phyloP scores from a whole-genome alignment of 768 basidiomycete genomes.

The Russula dissimulans region DNA sequence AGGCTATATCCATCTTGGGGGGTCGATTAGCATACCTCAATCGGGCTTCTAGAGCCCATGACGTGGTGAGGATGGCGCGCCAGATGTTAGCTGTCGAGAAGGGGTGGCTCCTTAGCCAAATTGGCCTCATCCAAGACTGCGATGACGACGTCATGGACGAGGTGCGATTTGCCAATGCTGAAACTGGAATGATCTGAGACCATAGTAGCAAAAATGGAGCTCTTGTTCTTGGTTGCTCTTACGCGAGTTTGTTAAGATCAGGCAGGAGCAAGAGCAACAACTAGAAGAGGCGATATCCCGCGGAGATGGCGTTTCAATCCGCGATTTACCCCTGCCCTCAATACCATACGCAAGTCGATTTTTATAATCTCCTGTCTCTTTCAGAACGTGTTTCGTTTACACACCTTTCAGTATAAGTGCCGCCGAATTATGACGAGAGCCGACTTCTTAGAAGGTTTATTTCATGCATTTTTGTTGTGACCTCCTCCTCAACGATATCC shows the following conservation, averaged over 20 bases:
- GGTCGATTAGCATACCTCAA: constrained; percentile 74
- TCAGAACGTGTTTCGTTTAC: too few species aligned
- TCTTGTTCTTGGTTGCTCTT: constrained; percentile 76
- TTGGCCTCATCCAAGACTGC: constrained; percentile 72
- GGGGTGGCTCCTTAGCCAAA: constrained; percentile 69
- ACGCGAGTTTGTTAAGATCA: constrained; percentile 58
- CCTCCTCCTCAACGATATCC: background rate
- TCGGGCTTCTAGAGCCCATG: constrained; percentile 48
- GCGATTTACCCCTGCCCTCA: constrained; percentile 48
- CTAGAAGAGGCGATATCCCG: constrained; percentile 32
- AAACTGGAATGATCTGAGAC: background rate
- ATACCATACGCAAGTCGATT: constrained; percentile 46
- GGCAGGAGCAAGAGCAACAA: constrained; percentile 40
- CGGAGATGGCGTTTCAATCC: constrained; percentile 28
- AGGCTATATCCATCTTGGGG: constrained; percentile 57
- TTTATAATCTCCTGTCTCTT: background rate
- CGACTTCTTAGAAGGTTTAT: constrained; percentile 69
- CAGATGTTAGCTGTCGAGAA: constrained; percentile 65
- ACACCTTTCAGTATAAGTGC: constrained; percentile 44
- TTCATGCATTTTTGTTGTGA: background rate
- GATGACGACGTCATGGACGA: constrained; percentile 90
- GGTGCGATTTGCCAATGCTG: constrained; percentile 31
- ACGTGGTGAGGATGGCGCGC: constrained; percentile 57
- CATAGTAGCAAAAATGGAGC: constrained; percentile 63
- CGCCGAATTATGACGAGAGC: constrained; percentile 71